These are phyloP conservation scores for Angomonas ambiguus DNA, from an alignment of 208 protist genomes.

Conservation along the genomic window DNA sequence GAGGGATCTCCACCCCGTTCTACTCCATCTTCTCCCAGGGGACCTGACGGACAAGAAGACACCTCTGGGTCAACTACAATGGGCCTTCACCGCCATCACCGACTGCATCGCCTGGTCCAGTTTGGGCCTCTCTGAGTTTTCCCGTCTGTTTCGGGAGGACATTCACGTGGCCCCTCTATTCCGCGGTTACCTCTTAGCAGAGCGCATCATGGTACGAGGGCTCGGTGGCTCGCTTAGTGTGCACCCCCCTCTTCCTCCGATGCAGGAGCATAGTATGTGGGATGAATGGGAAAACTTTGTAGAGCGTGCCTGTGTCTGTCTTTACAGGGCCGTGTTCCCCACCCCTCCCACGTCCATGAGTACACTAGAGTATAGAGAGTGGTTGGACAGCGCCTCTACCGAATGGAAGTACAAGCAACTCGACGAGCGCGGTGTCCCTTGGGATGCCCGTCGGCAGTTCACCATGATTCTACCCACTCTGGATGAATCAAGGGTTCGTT, in stretches of 20 bases:
- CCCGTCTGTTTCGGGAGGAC: conserved; percentile 91
- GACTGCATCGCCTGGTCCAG: conserved; percentile 98
- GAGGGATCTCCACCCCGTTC: conserved; percentile 59
- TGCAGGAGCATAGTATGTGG: conserved; percentile 92
- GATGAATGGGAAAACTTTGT: conserved; percentile 76
- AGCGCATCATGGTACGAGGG: conserved; percentile 92
- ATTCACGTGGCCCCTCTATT: conserved; percentile 96
- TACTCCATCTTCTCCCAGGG: conserved; percentile 74
- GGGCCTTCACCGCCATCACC: conserved; percentile 98
- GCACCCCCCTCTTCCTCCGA: conserved; percentile 90
- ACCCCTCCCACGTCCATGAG: conserved; percentile 43
- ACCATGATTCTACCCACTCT: conserved; percentile 22
- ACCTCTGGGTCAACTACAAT: conserved; percentile 97
- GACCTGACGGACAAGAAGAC: conserved; percentile 89
- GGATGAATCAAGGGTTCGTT: conserved; percentile 26
- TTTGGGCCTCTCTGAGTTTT: conserved; percentile 73
- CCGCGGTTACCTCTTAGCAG: conserved; percentile 96
- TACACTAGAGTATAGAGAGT: conserved; percentile 74
- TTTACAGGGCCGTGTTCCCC: conserved; percentile 53
- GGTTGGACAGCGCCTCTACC: conserved; percentile 63
- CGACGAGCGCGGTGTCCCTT: not conserved
- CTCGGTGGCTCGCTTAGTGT: conserved; percentile 92
- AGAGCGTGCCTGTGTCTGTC: conserved; percentile 57
- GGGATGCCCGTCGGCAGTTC: conserved; percentile 3
- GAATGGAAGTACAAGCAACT: conserved; percentile 64